These are phyloP conservation scores for Allium fistulosum DNA, from an alignment of 106 monocot genomes.

Conservation along the genomic window DNA sequence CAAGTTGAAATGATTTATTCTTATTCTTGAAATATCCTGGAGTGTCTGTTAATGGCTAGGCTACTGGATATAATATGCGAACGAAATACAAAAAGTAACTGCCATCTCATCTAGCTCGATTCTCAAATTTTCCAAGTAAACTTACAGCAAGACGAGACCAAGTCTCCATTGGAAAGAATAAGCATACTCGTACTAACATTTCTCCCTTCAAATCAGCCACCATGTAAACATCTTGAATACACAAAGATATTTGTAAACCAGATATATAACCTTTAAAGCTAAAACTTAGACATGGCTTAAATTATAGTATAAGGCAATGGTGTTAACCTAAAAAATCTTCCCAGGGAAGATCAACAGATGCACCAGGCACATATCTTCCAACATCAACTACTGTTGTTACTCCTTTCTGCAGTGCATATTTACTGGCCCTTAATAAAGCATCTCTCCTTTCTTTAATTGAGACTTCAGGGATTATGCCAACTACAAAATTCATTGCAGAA, in stretches of 20 bases:
- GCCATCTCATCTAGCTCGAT: no score
- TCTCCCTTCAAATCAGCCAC: constrained; percentile 80
- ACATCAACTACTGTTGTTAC: constrained; percentile 83
- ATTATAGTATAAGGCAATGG: not conserved
- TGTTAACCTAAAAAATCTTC: constrained; percentile 72
- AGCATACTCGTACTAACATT: constrained; percentile 85
- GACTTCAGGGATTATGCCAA: constrained; percentile 48
- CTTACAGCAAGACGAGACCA: constrained; percentile 71
- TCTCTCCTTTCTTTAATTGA: constrained; percentile 67
- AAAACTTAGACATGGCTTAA: not conserved
- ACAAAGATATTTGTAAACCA: not conserved
- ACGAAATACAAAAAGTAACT: no score
- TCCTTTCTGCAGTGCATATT: constrained; percentile 68
- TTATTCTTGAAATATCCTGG: not conserved
- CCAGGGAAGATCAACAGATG: constrained; percentile 57
- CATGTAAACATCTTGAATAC: constrained; percentile 68
- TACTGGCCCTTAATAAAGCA: constrained; percentile 66
- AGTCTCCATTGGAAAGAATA: constrained; percentile 86
- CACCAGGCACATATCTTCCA: constrained; percentile 83
- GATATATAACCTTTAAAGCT: not conserved
- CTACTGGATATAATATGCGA: no score
- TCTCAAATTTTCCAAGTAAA: not conserved
- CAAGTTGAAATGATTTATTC: not conserved
- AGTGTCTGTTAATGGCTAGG: no score
- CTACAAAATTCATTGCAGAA: constrained; percentile 78